These are phyloP conservation scores for Calophaca sinica DNA, from an alignment of 306 rosid species.

Conservation along the genomic window DNA sequence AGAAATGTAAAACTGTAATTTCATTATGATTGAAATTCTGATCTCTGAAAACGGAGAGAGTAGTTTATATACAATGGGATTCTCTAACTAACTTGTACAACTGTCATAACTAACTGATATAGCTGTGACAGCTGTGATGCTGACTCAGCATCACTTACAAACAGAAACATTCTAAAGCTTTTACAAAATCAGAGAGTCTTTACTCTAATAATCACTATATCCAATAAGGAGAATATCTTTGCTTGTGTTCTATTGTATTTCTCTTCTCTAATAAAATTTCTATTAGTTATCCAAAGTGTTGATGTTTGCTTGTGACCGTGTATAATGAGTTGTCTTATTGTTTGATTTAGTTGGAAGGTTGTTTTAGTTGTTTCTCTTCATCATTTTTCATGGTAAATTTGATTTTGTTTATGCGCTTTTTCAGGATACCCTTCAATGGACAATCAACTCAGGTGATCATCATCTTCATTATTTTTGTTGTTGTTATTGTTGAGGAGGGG, in stretches of 20 bases:
- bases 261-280: not conserved
- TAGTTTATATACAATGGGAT: too few species aligned
- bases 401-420: constrained; percentile 41
- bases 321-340: not conserved
- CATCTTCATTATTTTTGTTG: not conserved
- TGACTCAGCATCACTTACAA: too few species aligned
- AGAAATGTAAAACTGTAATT: too few species aligned
- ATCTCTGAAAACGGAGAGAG: too few species aligned
- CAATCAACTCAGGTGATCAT: constrained; percentile 69
- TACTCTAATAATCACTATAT: too few species aligned
- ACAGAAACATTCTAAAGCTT: too few species aligned
- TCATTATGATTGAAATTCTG: too few species aligned
- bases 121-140: too few species aligned
- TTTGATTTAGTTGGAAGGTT: constrained; percentile 27
- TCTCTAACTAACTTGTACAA: too few species aligned
- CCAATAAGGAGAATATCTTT: not conserved
- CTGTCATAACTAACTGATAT: too few species aligned
- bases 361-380: constrained; percentile 1
- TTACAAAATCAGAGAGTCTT: too few species aligned
- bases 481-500: not conserved
- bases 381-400: constrained; percentile 7
- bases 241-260: not conserved
- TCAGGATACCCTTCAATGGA: constrained; percentile 70
- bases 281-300: constrained; percentile 4
- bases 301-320: constrained; percentile 28